These are phyloP conservation scores for Plasmodium vivax DNA, from an alignment of 169 alveolate species.

Conservation along the genomic window DNA sequence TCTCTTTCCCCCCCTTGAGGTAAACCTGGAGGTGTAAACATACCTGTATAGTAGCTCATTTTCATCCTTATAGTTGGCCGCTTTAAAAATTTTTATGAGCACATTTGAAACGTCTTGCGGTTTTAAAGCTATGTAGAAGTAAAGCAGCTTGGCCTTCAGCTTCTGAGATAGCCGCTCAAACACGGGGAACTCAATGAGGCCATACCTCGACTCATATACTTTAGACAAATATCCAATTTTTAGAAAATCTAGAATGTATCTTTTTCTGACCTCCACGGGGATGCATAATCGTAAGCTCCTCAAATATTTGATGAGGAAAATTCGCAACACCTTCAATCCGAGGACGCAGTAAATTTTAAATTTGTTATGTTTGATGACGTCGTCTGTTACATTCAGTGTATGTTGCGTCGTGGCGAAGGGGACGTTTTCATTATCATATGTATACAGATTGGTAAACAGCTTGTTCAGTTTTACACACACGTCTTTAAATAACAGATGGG, in stretches of 20 bases:
- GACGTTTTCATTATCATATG: constrained; percentile 43
- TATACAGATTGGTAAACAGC: constrained; percentile 44
- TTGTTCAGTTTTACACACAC: constrained; percentile 69
- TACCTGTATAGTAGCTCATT: constrained; percentile 77
- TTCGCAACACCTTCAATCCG: constrained; percentile 34
- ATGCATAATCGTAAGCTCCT: constrained; percentile 72
- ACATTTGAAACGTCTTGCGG: constrained; percentile 81
- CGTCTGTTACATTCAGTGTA: constrained; percentile 33
- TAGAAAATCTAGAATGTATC: constrained; percentile 77
- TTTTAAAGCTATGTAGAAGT: constrained; percentile 77
- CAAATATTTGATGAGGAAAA: constrained; percentile 53
- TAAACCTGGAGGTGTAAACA: constrained; percentile 72
- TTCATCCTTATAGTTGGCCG: constrained; percentile 82
- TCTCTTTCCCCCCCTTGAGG: constrained; percentile 83
- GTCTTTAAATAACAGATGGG: constrained; percentile 50
- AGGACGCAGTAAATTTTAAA: constrained; percentile 69
- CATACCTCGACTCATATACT: constrained; percentile 74
- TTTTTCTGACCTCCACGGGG: constrained; percentile 80
- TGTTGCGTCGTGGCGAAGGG: constrained; percentile 65
- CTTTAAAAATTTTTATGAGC: constrained; percentile 75
- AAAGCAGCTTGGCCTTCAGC: constrained; percentile 78
- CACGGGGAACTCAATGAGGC: constrained; percentile 39
- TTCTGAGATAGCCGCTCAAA: constrained; percentile 57
- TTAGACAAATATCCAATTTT: constrained; percentile 65
- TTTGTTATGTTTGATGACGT: constrained; percentile 43